These are phyloP conservation scores for Claviceps digitariae DNA, from an alignment of 2,329 filamentous ascomycete species.

Conservation along the genomic window DNA sequence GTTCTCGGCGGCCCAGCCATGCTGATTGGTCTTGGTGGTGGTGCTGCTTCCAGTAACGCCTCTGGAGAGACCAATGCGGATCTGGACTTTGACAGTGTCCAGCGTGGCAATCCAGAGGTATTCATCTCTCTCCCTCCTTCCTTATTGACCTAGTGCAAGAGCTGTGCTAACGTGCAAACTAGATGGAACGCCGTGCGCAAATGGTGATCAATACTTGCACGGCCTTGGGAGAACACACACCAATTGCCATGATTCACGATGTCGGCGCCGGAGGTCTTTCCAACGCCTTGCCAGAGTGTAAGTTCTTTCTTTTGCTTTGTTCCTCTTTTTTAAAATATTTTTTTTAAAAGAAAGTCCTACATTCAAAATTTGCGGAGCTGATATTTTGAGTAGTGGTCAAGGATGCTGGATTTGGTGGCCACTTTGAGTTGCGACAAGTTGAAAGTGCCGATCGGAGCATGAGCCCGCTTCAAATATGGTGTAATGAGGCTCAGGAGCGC, in stretches of 20 bases:
- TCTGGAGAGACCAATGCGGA: constrained; percentile 83
- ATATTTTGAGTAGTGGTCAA: constrained; percentile 51
- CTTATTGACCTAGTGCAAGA: neutral
- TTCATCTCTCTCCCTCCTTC: neutral
- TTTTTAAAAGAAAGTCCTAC: no score
- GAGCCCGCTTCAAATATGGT: constrained; percentile 96
- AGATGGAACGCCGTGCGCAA: constrained; percentile 82
- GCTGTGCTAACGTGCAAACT: neutral
- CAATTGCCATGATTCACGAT: constrained; percentile 94
- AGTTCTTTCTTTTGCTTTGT: constrained; percentile 1
- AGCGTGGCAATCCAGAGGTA: constrained; percentile 80
- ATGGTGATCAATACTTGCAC: constrained; percentile 96
- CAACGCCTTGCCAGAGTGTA: constrained; percentile 64
- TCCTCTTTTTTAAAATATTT: neutral
- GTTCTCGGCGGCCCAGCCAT: constrained; percentile 94
- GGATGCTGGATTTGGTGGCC: constrained; percentile 80
- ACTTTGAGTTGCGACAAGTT: constrained; percentile 87
- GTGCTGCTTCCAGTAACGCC: constrained; percentile 82
- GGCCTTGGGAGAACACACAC: constrained; percentile 69
- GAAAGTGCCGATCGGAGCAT: constrained; percentile 83
- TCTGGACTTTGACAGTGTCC: constrained; percentile 92
- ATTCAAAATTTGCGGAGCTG: neutral
- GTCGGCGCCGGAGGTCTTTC: constrained; percentile 78
- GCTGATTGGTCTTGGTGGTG: constrained; percentile 92
- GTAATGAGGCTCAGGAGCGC: constrained; percentile 90